phyloP scores from a whole-genome alignment of 2,329 filamentous ascomycete genomes.

The Orbilia oligospora region DNA sequence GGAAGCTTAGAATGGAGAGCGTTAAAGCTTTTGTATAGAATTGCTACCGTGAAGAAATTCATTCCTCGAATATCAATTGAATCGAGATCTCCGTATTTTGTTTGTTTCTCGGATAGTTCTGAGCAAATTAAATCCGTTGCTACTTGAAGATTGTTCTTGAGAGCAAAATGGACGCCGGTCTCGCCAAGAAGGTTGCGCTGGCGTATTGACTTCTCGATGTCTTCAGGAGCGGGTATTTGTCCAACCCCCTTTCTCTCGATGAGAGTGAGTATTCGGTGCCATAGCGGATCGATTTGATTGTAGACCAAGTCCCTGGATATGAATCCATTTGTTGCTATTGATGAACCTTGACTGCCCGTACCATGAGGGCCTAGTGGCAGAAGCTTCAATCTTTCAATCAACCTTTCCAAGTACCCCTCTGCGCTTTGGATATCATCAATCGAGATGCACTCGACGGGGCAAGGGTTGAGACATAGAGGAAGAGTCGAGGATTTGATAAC shows the following conservation, averaged over 20 bases:
- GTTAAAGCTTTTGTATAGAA: neutral
- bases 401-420: neutral
- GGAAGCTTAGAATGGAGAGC: neutral
- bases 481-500: slow-evolving; percentile 6
- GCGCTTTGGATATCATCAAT: neutral
- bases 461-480: neutral
- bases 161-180: slow-evolving; percentile 1
- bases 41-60: neutral
- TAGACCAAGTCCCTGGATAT: no score
- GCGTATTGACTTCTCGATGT: neutral
- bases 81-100: neutral
- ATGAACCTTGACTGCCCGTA: no score
- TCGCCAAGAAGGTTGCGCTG: slow-evolving; percentile 3
- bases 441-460: neutral
- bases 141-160: neutral
- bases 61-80: slow-evolving; percentile 14
- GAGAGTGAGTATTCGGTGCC: slow-evolving; percentile 3
- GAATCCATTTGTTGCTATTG: no score
- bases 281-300: slow-evolving; percentile 7
- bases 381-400: neutral
- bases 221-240: neutral
- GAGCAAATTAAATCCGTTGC: neutral
- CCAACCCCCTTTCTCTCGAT: neutral
- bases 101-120: neutral
- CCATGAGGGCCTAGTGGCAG: neutral